These are phyloP conservation scores for Pachysandra terminalis DNA, from an alignment of 164 flowering plant genomes.

Conservation along the genomic window DNA sequence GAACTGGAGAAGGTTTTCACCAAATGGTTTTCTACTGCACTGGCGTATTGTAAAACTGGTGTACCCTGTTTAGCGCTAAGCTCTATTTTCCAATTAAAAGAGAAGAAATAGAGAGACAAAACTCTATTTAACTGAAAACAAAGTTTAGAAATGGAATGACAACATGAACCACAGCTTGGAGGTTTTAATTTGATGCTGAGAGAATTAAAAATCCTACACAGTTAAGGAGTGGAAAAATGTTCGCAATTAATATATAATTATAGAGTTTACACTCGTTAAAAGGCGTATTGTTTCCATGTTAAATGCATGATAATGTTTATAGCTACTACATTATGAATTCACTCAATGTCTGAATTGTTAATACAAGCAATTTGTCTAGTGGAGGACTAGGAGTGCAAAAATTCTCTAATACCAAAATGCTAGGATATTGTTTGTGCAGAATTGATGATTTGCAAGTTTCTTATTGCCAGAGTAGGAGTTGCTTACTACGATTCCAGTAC, in stretches of 20 bases:
- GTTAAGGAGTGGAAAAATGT: background rate
- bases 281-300: background rate
- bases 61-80: background rate
- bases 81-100: background rate
- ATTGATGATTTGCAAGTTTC: background rate
- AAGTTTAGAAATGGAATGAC: background rate
- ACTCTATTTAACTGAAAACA: background rate
- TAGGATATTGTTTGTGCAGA: background rate
- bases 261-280: background rate
- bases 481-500: slow-evolving; percentile 76
- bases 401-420: background rate
- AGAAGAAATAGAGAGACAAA: background rate
- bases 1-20: no score
- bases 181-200: background rate
- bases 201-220: background rate
- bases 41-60: no score
- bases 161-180: background rate
- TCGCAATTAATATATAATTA: background rate
- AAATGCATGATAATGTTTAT: background rate
- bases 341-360: background rate
- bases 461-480: slow-evolving; percentile 70
- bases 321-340: background rate
- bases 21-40: no score
- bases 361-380: background rate
- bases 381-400: background rate